Evolutionary conservation across 2,329 filamentous ascomycete genomes (phyloP).

Genomic region (Claviceps spartinae): DNA sequence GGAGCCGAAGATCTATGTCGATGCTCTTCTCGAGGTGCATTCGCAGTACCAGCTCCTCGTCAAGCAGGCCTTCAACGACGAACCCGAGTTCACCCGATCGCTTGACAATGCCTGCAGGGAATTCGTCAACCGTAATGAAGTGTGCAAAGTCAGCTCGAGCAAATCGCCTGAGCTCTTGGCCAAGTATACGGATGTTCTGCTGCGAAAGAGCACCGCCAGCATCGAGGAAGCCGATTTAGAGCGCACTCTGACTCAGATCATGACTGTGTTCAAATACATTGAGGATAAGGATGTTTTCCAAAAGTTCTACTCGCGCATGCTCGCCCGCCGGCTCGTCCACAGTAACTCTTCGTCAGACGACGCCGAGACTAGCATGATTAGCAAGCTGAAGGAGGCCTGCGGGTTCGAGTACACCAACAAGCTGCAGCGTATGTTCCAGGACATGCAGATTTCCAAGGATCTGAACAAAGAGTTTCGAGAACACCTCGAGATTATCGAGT

Average conservation of each 20-base stretch:
- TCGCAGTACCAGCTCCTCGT: slow-evolving; percentile 86
- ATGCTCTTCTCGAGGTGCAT: slow-evolving; percentile 87
- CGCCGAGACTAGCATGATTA: slow-evolving; percentile 98
- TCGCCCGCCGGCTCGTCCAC: slow-evolving; percentile 88
- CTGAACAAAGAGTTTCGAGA: slow-evolving; percentile 82
- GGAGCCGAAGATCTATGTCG: slow-evolving; percentile 93
- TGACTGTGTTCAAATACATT: slow-evolving; percentile 99
- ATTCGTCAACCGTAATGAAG: slow-evolving; percentile 94
- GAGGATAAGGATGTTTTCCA: slow-evolving; percentile 99
- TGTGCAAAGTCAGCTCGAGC: slow-evolving; percentile 86
- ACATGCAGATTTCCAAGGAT: slow-evolving; percentile 98
- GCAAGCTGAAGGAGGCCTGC: slow-evolving; percentile 95
- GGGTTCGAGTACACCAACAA: slow-evolving; percentile 99
- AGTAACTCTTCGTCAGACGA: slow-evolving; percentile 93
- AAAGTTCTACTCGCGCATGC: slow-evolving; percentile 96
- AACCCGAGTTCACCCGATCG: slow-evolving; percentile 92
- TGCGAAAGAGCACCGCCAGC: slow-evolving; percentile 86
- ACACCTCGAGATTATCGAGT: slow-evolving; percentile 41
- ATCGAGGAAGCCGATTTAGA: slow-evolving; percentile 92
- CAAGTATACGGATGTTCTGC: slow-evolving; percentile 84
- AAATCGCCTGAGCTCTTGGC: slow-evolving; percentile 90
- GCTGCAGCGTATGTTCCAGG: slow-evolving; percentile 98
- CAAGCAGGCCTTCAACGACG: slow-evolving; percentile 82
- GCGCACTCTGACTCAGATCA: slow-evolving; percentile 76
- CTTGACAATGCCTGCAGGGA: slow-evolving; percentile 95